These are phyloP conservation scores for Endogone sp. DNA, from an alignment of 192 early-diverging fungal species.

Conservation along the genomic window DNA sequence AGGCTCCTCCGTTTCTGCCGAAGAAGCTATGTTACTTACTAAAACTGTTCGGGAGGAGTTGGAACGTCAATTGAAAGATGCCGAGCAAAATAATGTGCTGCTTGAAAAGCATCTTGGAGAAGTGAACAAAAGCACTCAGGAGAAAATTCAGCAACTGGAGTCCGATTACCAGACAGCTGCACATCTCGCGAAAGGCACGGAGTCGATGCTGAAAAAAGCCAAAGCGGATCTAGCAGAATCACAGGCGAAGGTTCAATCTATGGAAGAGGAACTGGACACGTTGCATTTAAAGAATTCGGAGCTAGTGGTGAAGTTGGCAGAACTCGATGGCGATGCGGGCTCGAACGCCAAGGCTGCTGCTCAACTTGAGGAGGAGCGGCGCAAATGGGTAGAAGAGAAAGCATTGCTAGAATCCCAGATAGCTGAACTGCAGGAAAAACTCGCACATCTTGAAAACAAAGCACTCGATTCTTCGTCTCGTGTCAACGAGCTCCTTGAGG, in stretches of 20 bases:
- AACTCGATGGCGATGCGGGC: background rate
- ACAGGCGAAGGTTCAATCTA: background rate
- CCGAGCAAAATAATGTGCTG: constrained; percentile 1
- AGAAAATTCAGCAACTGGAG: constrained; percentile 32
- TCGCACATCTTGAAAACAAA: constrained; percentile 16
- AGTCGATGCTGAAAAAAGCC: constrained; percentile 24
- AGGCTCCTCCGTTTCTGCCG: background rate
- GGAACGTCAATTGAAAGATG: constrained; percentile 12
- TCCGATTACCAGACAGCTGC: constrained; percentile 35
- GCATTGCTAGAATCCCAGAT: constrained; percentile 10
- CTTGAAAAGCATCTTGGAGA: constrained; percentile 1
- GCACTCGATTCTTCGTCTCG: constrained; percentile 13
- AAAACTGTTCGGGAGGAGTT: background rate
- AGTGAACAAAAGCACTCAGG: background rate
- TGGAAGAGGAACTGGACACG: background rate
- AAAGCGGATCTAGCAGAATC: constrained; percentile 23
- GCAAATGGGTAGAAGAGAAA: constrained; percentile 5
- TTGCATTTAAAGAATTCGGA: background rate
- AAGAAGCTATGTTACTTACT: constrained; percentile 7
- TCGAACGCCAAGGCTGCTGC: background rate
- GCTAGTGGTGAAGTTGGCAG: background rate
- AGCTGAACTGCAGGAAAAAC: constrained; percentile 8
- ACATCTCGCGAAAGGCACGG: constrained; percentile 28
- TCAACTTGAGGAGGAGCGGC: background rate
- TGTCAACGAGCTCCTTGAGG: constrained; percentile 1